These are phyloP conservation scores for Pythium utonaiense DNA, from an alignment of 352 stramenopile species.

Conservation along the genomic window DNA sequence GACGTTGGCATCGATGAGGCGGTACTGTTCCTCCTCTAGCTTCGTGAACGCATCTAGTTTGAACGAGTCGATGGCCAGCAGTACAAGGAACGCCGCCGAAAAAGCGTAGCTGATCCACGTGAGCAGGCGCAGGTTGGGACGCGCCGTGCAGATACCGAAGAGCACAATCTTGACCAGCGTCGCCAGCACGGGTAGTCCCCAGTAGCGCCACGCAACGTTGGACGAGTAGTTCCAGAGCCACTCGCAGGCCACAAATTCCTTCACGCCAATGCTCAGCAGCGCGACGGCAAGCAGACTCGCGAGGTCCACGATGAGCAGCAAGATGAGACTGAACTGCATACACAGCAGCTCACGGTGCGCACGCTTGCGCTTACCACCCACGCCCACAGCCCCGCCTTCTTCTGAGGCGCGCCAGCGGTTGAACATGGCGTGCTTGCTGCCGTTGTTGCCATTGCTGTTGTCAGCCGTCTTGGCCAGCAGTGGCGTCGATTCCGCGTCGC, in stretches of 20 bases:
- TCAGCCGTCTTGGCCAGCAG: slow-evolving; percentile 29
- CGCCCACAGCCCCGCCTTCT: slow-evolving; percentile 9
- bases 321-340: slow-evolving; percentile 62
- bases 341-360: slow-evolving; percentile 51
- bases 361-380: slow-evolving; percentile 8
- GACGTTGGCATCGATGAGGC: slow-evolving; percentile 66
- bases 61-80: slow-evolving; percentile 75
- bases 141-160: slow-evolving; percentile 49
- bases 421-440: slow-evolving; percentile 38
- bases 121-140: slow-evolving; percentile 33
- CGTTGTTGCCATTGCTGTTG: slow-evolving; percentile 6
- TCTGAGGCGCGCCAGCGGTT: slow-evolving; percentile 50
- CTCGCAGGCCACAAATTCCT: slow-evolving; percentile 28
- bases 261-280: slow-evolving; percentile 44
- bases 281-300: slow-evolving; percentile 47
- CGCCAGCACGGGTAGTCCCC: slow-evolving; percentile 61
- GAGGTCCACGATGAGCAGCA: slow-evolving; percentile 52
- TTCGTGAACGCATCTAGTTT: slow-evolving; percentile 60
- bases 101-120: slow-evolving; percentile 49
- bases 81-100: slow-evolving; percentile 47
- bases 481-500: slow-evolving; percentile 31
- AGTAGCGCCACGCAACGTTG: slow-evolving; percentile 64
- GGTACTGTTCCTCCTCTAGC: slow-evolving; percentile 45
- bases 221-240: slow-evolving; percentile 49
- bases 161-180: slow-evolving; percentile 60